phyloP scores from a whole-genome alignment of 2,329 filamentous ascomycete genomes.

The Apiospora sp. region DNA sequence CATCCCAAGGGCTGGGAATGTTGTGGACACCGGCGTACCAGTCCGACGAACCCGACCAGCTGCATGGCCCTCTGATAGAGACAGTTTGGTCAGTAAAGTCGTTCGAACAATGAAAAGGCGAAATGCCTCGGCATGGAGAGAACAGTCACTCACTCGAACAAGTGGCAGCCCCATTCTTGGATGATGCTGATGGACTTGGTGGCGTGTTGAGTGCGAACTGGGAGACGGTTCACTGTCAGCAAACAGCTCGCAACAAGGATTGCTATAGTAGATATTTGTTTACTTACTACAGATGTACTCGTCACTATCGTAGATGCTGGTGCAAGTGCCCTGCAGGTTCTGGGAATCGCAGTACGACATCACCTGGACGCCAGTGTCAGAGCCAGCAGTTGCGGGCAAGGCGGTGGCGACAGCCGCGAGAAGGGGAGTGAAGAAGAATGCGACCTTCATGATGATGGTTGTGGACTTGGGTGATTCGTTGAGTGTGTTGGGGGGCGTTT shows the following conservation, averaged over 20 bases:
- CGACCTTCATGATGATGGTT: not conserved
- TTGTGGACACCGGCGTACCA: not conserved
- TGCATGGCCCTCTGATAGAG: not conserved
- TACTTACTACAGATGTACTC: not conserved
- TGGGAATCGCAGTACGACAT: not conserved
- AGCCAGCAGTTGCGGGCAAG: too few species aligned
- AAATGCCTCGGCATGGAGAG: not conserved
- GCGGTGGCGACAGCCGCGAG: not conserved
- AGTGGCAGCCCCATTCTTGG: not conserved
- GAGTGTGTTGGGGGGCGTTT: not conserved
- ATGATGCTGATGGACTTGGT: not conserved
- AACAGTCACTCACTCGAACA: not conserved
- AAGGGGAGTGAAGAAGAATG: not conserved
- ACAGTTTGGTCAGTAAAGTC: not conserved
- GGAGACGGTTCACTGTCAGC: not conserved
- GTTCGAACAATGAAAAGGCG: not conserved
- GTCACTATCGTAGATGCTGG: not conserved
- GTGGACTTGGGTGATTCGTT: not conserved
- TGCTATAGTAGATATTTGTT: not conserved
- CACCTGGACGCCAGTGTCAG: not conserved
- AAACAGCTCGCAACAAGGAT: not conserved
- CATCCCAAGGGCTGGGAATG: not conserved
- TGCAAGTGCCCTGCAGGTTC: not conserved
- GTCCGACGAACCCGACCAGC: not conserved
- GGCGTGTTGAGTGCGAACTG: not conserved